Evolutionary conservation across 1,284 basidiomycete genomes (phyloP), one percentile per base, ranked within the genome.

Genomic region (Hypsizygus ulmarius): DNA sequence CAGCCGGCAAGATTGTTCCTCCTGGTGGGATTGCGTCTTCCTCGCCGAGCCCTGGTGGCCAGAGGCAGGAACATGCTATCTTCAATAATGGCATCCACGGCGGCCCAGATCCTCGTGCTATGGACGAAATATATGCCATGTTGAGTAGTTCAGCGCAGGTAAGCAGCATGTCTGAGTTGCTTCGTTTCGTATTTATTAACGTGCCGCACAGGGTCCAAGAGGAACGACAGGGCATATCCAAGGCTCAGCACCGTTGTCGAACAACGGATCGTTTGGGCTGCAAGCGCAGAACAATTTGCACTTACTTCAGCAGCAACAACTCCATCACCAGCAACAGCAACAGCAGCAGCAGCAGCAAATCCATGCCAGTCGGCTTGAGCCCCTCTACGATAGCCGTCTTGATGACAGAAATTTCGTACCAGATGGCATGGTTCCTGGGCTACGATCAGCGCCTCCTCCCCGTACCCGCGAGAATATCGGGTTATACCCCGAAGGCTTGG

Each of bases 361-460:
- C 11, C 66, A 64, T 42, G 39, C 55, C 14, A 69, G 61, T 53
- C 82, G 83, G 25, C 67, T 84, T 30, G 87, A 90, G 42, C 67
- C 83, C 3, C 61, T 88, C 15, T 87, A 87, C 56, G 87, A 87
- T 46, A 84, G 81, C 58, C 81, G 79, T 30, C 63, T 79, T 33
- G 84, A 90, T 40, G 87, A 90, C 56, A 76, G 87, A 48, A 81
- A 76, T 55, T 91, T 91, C 58, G 78, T 88, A 25, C 86, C 89
- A 7, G 87, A 91, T 65, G 86, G 85, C 28, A 80, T 91, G 76
- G 88, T 91, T 8, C 89, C 88, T 34, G 88, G 89, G 12, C 73
- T 91, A 28, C 81, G 87, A 36, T 77, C 84, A 32, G 74, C 73
- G 15, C 79, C 77, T 39, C 78, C 79, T 38, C 75, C 79, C 47